Base-by-base conservation (phyloP, 116 monocot species). In the Posidonia oceanica region DNA sequence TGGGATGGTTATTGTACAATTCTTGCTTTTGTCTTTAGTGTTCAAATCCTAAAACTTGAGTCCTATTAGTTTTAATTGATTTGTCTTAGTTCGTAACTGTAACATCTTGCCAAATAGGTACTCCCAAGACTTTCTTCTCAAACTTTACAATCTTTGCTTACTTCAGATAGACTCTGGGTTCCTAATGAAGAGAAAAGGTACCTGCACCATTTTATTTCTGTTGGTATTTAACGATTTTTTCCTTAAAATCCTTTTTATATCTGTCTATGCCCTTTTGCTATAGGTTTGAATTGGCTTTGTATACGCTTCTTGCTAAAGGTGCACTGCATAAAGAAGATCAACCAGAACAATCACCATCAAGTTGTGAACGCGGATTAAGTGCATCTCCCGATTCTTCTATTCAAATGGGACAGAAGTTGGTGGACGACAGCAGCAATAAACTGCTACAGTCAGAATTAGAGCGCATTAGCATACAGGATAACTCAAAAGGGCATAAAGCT, bases 101-200 rank as follows among this genome's bases (percentile, higher is more conserved):
- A 48, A 36, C 16, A 36, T 72, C 37, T 73, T 20, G 48, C 22
- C 39, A 21, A 51, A 29, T 70, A 98, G 98, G 92, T 98, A 41
- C 86, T 98, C 20, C 90, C 98, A 39, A 93, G 85, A 77, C 89
- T 98, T 72, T 98, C 98, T 67, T 83, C 86, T 72, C 98, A 93
- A 84, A 98, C 98, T 59, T 74, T 98, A 73, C 87, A 87, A 78
- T 82, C 90, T 29, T 77, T 98, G 55, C 84, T 98, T 71, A 98
- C 90, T 66, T 98, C 98, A 60, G 93, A 93, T 75, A 93, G 84
- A 75, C 84, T 98, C 3, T 98, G 98, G 98, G 93, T 98, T 59
- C 86, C 87, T 69, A 93, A 83, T 80, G 98, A 98, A 77, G 98
- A 98, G 80, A 93, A 90, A 83, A 64, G 98, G 98, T 98, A 81